A percentile compares a stretch with the other conserved stretches of the same genome.
phyloP scores from a whole-genome alignment of 495 filamentous ascomycete genomes.

The Massariosphaeria phaeospora region DNA sequence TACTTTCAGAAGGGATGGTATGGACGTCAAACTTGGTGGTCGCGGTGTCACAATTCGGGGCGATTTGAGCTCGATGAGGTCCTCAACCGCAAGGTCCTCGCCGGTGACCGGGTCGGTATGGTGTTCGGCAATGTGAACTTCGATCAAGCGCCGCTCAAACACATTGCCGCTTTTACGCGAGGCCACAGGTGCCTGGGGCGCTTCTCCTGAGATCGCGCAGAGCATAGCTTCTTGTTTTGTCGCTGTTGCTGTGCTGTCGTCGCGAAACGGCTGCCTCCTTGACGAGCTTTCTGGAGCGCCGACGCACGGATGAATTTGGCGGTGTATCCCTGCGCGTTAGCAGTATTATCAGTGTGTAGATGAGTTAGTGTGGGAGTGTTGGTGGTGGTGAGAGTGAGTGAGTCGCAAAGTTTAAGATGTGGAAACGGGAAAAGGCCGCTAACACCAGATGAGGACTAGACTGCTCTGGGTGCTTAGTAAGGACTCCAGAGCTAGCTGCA shows the following conservation, averaged over 20 bases:
- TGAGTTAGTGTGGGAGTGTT: too few species aligned
- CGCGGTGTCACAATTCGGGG: slow-evolving; percentile 77
- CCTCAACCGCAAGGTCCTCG: slow-evolving; percentile 78
- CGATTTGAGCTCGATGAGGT: slow-evolving; percentile 82
- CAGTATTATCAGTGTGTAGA: too few species aligned
- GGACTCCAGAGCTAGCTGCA: too few species aligned
- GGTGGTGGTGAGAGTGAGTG: too few species aligned
- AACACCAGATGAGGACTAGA: too few species aligned
- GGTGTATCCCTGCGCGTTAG: too few species aligned
- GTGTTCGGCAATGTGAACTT: slow-evolving; percentile 90
- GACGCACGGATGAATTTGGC: too few species aligned
- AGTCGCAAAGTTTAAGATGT: too few species aligned
- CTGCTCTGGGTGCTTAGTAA: too few species aligned
- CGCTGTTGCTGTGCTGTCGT: background rate
- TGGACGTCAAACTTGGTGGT: slow-evolving; percentile 91
- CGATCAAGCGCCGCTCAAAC: slow-evolving; percentile 91
- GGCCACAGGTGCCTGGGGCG: slow-evolving; percentile 88
- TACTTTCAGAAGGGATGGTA: slow-evolving; percentile 90
- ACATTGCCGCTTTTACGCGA: slow-evolving; percentile 89
- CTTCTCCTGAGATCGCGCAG: slow-evolving; percentile 84
- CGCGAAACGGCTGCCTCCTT: too few species aligned
- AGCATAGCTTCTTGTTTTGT: slow-evolving; percentile 12
- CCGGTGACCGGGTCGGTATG: slow-evolving; percentile 90
- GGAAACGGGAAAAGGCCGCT: too few species aligned
- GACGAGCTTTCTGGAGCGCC: too few species aligned